Base-by-base conservation (phyloP, 2,329 filamentous ascomycete genomes). In the Clonostachys sp. region DNA sequence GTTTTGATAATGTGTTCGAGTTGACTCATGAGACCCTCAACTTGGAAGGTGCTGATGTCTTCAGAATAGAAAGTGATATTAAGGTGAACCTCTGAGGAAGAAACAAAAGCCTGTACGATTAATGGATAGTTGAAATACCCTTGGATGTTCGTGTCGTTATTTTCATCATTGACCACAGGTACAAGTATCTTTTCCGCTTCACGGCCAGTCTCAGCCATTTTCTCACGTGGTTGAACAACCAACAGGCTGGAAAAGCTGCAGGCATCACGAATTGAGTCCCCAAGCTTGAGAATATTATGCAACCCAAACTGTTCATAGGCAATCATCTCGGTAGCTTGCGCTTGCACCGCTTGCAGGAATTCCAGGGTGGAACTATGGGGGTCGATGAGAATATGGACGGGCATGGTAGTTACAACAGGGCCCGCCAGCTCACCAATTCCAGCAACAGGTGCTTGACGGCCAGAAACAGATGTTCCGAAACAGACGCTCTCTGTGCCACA, bases 101-200 rank as follows among this genome's bases (percentile, higher is more conserved):
- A 39, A 12, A 47, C n/a, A 12, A 38, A 17, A 34, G 41, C 24
- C 14, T 44, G 20, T 12, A 35, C 39, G 12, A 47, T 41, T 8
- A 47, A 20, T 12, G 46, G 46, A 30, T 47, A 47, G 34, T 10
- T 47, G 41, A 47, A 47, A 35, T 47, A 47, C 14, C 24, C 34
- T 12, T 47, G 35, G 17, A 70, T 57, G 1, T 66, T 70, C 49
- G 66, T 63, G 12, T 20, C 18, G 10, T 24, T 38, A 20, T 13
- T 16, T 14, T 16, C 20, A 38, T 24, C 24, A 7, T 9, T n/a
- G 8, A 16, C 30, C 18, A 16, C 39, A 17, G 39, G 45, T n/a
- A 42, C 16, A n/a, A 41, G 24, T 12, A 41, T 16, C 14, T 34
- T 36, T 6, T 47, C 18, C 17, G 41, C 38, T 18, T 39, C 41